Evolutionary conservation across 169 alveolate species (phyloP).

Genomic region (Eimeria brunetti): DNA sequence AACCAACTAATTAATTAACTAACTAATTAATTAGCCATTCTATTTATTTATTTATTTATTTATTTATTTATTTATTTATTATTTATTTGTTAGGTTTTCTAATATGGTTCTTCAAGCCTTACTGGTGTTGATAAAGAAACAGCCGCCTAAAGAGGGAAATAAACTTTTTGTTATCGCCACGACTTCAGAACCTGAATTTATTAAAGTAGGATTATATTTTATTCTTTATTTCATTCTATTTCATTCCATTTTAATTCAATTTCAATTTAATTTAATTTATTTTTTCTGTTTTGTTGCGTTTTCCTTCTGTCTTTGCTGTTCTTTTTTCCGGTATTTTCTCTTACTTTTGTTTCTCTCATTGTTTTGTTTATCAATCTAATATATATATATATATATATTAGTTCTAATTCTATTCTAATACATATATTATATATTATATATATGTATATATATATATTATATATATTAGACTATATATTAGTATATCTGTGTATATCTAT

Average conservation of each 20-base stretch:
- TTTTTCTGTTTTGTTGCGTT: background rate
- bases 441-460: too few relatives aligned
- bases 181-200: conserved; percentile 94
- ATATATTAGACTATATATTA: too few relatives aligned
- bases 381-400: too few relatives aligned
- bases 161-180: conserved; percentile 98
- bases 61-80: background rate
- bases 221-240: background rate
- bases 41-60: background rate
- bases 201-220: conserved; percentile 80
- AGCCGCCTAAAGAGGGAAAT: conserved; percentile 96
- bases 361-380: too few relatives aligned
- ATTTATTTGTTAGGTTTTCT: conserved; percentile 89
- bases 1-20: background rate
- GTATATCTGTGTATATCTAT: too few relatives aligned
- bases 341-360: background rate
- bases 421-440: too few relatives aligned
- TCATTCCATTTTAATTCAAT: background rate
- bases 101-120: conserved; percentile 97
- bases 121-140: conserved; percentile 96
- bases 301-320: background rate
- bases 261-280: background rate
- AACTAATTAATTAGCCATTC: background rate
- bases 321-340: background rate
- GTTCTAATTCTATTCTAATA: too few relatives aligned